Conservation (phyloP, 495 filamentous ascomycete species). For the Aspergillus sparsus region DNA sequence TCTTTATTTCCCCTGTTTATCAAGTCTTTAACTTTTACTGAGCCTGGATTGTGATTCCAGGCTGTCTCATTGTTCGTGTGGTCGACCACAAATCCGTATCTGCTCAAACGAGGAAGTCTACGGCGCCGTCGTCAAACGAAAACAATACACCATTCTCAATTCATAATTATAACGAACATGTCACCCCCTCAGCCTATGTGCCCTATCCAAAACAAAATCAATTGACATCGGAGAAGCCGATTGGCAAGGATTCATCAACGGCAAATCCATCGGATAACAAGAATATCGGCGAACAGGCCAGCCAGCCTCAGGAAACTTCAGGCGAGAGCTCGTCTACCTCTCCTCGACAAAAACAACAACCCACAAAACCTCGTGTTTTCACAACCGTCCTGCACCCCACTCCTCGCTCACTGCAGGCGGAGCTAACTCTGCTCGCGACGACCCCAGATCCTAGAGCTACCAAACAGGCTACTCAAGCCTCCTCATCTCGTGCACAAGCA, state of each 20-base stretch:
- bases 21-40: constrained; percentile 9
- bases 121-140: constrained; percentile 52
- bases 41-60: constrained; percentile 35
- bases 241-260: constrained; percentile 32
- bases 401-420: constrained; percentile 66
- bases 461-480: constrained; percentile 44
- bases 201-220: constrained; percentile 71
- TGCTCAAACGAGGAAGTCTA: constrained; percentile 56
- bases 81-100: constrained; percentile 76
- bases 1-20: background rate
- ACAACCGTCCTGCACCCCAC: constrained; percentile 89
- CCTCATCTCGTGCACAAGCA: constrained; percentile 42
- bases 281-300: constrained; percentile 30
- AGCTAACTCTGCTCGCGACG: constrained; percentile 72
- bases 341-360: constrained; percentile 48
- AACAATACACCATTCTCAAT: constrained; percentile 76
- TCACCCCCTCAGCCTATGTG: constrained; percentile 84
- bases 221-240: constrained; percentile 39
- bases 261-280: constrained; percentile 28
- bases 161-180: constrained; percentile 82
- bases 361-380: constrained; percentile 62
- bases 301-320: constrained; percentile 43
- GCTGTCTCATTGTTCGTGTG: constrained; percentile 90
- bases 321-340: constrained; percentile 45
- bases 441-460: constrained; percentile 61